Conservation (phyloP, 106 monocot species). For the Dioscorea alata region DNA sequence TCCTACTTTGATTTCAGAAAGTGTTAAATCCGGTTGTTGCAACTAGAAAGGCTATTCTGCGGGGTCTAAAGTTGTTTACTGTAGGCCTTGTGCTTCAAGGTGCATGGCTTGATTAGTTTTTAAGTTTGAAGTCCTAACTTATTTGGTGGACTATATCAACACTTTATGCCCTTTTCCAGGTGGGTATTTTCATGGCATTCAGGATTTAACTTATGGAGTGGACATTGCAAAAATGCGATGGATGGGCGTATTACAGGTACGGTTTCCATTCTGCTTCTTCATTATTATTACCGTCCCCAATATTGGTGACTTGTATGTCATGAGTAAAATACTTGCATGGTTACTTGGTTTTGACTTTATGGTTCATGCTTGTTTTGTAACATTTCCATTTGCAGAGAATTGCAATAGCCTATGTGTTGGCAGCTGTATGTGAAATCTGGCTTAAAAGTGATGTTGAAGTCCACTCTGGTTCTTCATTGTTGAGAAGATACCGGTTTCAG, state of each 20-base stretch:
- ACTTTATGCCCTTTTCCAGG: conserved; percentile 16
- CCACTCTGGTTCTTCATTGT: conserved; percentile 29
- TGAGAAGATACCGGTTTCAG: conserved; percentile 39
- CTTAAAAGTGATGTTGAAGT: conserved; percentile 24
- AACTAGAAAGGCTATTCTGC: conserved; percentile 43
- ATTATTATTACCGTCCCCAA: too few relatives aligned
- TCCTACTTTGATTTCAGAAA: conserved; percentile 25
- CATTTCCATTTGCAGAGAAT: conserved; percentile 31
- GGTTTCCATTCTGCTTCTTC: too few relatives aligned
- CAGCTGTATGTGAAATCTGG: conserved; percentile 44
- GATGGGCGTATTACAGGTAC: conserved; percentile 71
- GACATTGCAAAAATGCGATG: conserved; percentile 48
- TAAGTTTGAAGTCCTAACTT: neutral
- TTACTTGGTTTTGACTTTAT: too few relatives aligned
- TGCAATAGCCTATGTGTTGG: conserved; percentile 37
- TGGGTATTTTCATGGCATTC: conserved; percentile 64
- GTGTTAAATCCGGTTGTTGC: conserved; percentile 35
- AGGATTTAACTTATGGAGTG: conserved; percentile 50
- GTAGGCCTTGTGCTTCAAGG: conserved; percentile 66
- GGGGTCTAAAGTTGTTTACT: conserved; percentile 47
- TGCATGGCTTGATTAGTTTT: conserved; percentile 13
- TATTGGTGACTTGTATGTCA: too few relatives aligned
- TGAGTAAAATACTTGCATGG: too few relatives aligned
- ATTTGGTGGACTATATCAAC: too few relatives aligned
- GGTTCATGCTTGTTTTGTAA: too few relatives aligned